phyloP scores from a whole-genome alignment of 202 grass and related monocot genomes.

The Setaria italica region DNA sequence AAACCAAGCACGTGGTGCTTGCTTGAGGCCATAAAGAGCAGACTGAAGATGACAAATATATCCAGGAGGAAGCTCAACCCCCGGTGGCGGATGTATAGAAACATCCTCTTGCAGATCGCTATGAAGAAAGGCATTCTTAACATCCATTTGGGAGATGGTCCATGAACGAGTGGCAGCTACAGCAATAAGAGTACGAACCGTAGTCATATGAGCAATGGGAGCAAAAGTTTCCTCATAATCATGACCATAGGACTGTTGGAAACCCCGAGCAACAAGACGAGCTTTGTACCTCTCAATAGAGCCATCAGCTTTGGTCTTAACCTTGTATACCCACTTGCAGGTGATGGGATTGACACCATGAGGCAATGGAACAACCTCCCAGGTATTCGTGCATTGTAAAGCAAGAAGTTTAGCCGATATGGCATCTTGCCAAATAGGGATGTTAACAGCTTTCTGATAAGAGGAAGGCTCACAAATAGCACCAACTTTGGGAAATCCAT shows the following conservation, averaged over 20 bases:
- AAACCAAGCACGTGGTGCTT: background rate
- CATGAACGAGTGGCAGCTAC: too few relatives aligned
- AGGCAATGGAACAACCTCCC: background rate
- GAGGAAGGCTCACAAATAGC: too few relatives aligned
- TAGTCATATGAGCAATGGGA: too few relatives aligned
- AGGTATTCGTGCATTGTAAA: background rate
- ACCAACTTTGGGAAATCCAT: background rate
- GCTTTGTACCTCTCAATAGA: background rate
- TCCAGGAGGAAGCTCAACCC: background rate
- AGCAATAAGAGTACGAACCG: too few relatives aligned
- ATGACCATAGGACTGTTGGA: too few relatives aligned
- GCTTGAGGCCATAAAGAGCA: background rate
- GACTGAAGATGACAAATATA: background rate
- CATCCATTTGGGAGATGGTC: too few relatives aligned
- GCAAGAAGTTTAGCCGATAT: background rate
- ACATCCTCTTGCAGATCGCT: background rate
- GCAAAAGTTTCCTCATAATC: too few relatives aligned
- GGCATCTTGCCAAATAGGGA: background rate
- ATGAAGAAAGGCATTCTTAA: background rate
- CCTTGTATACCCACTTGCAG: background rate
- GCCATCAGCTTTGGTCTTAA: constrained; percentile 2
- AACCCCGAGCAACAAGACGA: too few relatives aligned
- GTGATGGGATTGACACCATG: background rate
- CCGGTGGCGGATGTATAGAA: background rate
- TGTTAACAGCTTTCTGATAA: background rate